phyloP scores from a whole-genome alignment of 352 stramenopile genomes.

The Aphanomyces stellatus region DNA sequence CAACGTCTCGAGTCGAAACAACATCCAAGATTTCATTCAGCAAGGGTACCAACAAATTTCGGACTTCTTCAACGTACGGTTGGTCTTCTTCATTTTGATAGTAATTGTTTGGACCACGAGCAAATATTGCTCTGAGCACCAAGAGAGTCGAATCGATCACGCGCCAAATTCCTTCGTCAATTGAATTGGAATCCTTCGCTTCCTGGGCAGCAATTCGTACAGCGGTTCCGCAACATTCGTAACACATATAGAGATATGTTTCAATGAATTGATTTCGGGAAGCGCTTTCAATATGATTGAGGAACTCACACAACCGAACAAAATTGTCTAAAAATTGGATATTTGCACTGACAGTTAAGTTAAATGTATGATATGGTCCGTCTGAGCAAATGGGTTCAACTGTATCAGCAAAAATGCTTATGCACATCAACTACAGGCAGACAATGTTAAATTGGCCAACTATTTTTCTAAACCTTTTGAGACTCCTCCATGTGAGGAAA shows the following conservation, averaged over 20 bases:
- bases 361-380: background rate
- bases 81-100: conserved; percentile 29
- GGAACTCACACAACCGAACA: conserved; percentile 16
- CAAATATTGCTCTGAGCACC: conserved; percentile 41
- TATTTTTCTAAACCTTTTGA: background rate
- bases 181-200: background rate
- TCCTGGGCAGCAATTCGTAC: conserved; percentile 37
- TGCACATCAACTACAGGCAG: background rate
- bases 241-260: conserved; percentile 50
- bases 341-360: background rate
- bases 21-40: background rate
- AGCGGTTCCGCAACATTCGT: conserved; percentile 58
- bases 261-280: conserved; percentile 50
- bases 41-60: conserved; percentile 21
- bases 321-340: background rate
- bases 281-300: conserved; percentile 32
- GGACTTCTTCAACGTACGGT: conserved; percentile 23
- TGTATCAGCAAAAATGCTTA: background rate
- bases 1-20: background rate
- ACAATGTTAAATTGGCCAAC: background rate
- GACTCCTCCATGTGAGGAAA: background rate
- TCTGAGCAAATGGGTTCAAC: background rate
- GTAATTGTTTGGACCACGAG: background rate
- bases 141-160: conserved; percentile 54
- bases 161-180: conserved; percentile 33